phyloP scores from a whole-genome alignment of 2,329 filamentous ascomycete genomes.

The Ascomycota sp. region DNA sequence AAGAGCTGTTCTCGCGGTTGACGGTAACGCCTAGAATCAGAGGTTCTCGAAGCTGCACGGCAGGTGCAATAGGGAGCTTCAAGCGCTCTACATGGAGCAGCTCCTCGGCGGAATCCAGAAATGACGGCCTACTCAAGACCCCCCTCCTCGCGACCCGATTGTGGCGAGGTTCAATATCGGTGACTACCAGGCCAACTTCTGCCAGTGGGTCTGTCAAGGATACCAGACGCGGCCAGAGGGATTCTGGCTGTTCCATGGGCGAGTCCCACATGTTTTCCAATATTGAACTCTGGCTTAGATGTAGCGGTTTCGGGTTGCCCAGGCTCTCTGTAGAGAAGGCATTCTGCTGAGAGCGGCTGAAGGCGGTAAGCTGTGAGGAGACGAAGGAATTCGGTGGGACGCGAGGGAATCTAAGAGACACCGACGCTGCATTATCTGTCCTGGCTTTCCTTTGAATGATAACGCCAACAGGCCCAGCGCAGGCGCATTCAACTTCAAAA shows the following conservation, averaged over 20 bases:
- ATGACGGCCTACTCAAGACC: slow-evolving; percentile 20
- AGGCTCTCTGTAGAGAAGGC: slow-evolving; percentile 34
- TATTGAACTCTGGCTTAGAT: slow-evolving; percentile 27
- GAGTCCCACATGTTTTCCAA: slow-evolving; percentile 36
- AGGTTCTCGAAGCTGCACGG: slow-evolving; percentile 18
- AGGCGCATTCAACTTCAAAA: slow-evolving; percentile 77
- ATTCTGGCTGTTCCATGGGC: slow-evolving; percentile 27
- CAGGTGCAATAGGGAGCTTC: slow-evolving; percentile 26
- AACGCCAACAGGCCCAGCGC: slow-evolving; percentile 60
- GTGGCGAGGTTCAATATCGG: slow-evolving; percentile 22
- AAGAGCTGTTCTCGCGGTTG: slow-evolving; percentile 52
- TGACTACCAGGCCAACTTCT: slow-evolving; percentile 65
- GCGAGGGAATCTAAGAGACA: slow-evolving; percentile 31
- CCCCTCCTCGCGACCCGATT: slow-evolving; percentile 10
- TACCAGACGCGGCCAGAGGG: slow-evolving; percentile 53
- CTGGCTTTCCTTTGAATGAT: slow-evolving; percentile 63
- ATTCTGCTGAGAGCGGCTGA: slow-evolving; percentile 26
- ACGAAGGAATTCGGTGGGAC: slow-evolving; percentile 70
- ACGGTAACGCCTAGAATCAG: slow-evolving; percentile 60
- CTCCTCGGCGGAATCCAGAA: slow-evolving; percentile 58
- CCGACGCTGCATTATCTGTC: slow-evolving; percentile 23
- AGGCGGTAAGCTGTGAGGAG: slow-evolving; percentile 38
- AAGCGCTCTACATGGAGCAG: slow-evolving; percentile 59
- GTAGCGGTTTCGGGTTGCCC: slow-evolving; percentile 31
- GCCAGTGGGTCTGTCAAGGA: slow-evolving; percentile 68